phyloP scores from a whole-genome alignment of 768 basidiomycete species.

The Russula sp. region DNA sequence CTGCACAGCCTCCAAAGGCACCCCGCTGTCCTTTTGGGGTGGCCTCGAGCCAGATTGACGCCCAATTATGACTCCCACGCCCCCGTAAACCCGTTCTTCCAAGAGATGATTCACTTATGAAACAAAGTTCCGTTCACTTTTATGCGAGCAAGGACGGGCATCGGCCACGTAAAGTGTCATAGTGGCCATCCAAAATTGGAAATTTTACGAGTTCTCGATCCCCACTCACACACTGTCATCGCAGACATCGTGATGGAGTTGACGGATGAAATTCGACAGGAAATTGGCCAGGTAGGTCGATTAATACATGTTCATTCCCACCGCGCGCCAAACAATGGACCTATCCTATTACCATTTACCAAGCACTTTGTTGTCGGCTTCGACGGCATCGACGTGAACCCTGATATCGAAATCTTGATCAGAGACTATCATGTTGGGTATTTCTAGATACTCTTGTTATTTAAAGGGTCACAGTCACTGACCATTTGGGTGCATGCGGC shows the following conservation, averaged over 20 bases:
- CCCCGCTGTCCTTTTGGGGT: too few relatives aligned
- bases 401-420: slow-evolving; percentile 51
- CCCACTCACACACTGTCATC: neutral
- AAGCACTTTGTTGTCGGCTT: slow-evolving; percentile 73
- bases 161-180: too few relatives aligned
- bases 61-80: too few relatives aligned
- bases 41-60: too few relatives aligned
- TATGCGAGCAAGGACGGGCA: too few relatives aligned
- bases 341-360: neutral
- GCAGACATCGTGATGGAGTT: neutral
- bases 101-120: too few relatives aligned
- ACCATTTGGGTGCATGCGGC: neutral
- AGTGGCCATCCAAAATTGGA: too few relatives aligned
- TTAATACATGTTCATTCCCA: too few relatives aligned
- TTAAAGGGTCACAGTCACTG: neutral
- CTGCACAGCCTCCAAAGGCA: too few relatives aligned
- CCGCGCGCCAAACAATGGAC: too few relatives aligned
- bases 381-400: slow-evolving; percentile 47
- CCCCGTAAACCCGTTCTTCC: too few relatives aligned
- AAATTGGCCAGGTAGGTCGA: slow-evolving; percentile 28
- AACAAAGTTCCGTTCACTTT: too few relatives aligned
- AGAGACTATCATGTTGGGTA: slow-evolving; percentile 56
- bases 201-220: neutral
- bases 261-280: slow-evolving; percentile 26
- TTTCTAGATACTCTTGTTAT: slow-evolving; percentile 2